Base-by-base conservation (phyloP, 352 stramenopile species). In the Phytophthora cryptogea region DNA sequence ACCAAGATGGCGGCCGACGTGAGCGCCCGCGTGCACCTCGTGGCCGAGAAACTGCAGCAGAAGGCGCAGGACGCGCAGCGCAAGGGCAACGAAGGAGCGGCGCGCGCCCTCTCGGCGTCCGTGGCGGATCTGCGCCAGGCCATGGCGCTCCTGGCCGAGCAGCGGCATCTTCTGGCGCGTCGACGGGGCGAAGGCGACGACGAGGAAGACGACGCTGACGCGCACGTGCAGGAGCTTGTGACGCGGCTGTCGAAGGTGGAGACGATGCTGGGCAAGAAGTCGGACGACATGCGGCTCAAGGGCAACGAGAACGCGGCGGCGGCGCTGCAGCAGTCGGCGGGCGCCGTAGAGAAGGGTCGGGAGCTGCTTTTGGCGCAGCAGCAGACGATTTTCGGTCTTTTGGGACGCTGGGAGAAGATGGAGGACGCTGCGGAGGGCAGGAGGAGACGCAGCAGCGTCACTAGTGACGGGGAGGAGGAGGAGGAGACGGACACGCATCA, bases 31-130 rank as follows among this genome's bases (percentile, higher is more conserved):
- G 79, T 92, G 71, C 71, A 83, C 40, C 66, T 89, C 42, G 83
- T 92, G 60, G 83, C 83, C 17, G 78, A 92, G 56, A 92, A 90
- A 69, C 66, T 92, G 51, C 59, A 76, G 69, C 73, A 83, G 28
- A 88, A 86, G 59, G 77, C 79, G 43, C 71, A 82, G 47, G 80
- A 92, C 37, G 80, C 83, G 39, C 74, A 85, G 62, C 69, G 64
- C 27, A 82, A 79, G 42, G 83, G 83, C 32, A 89, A 89, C 51
- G 68, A 70, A 0, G 54, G 26, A 28, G 78, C 80, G 0, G 78
- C 79, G 11, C 61, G 76, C 20, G 72, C 79, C 5, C 67, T 92
- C 26, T 13, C 47, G 0, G 58, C 76, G 1, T 90, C 80, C 3
- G 83, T 83, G 11, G 51, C 49, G 2, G 83, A 92, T 46, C 59